Conservation (phyloP, 2,329 filamentous ascomycete genomes). For the Fusarium ambrosium region DNA sequence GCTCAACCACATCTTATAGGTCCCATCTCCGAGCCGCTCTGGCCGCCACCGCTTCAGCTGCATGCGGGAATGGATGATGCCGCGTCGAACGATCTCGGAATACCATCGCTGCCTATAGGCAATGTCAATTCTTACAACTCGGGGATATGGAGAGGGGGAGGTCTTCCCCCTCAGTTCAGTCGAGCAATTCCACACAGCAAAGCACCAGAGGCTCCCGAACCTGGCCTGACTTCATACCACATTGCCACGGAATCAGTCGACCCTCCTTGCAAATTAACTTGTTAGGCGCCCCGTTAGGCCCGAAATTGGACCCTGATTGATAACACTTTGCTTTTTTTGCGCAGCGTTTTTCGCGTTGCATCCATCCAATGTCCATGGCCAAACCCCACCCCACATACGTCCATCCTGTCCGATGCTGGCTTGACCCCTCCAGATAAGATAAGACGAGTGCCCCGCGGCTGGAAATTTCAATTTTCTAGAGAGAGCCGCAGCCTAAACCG, state of each 20-base stretch:
- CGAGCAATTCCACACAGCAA: not conserved
- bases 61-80: not conserved
- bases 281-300: not conserved
- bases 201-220: not conserved
- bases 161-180: constrained; percentile 1
- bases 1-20: not conserved
- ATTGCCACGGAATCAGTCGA: not conserved
- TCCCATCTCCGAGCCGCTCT: constrained; percentile 1
- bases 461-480: constrained; percentile 53
- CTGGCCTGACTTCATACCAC: constrained; percentile 4
- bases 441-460: constrained; percentile 47
- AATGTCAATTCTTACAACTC: not conserved
- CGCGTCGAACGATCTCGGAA: constrained; percentile 6
- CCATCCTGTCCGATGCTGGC: not conserved
- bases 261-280: not conserved
- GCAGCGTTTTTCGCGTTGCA: not conserved
- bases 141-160: not conserved
- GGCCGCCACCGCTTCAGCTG: not conserved
- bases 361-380: constrained; percentile 2
- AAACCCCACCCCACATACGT: not conserved
- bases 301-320: constrained; percentile 6
- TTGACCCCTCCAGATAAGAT: constrained; percentile 42
- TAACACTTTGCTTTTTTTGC: constrained; percentile 11
- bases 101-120: not conserved
- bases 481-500: constrained; percentile 22